Conservation (phyloP, 192 early-diverging fungal species). For the Rhizophagus prolifer region DNA sequence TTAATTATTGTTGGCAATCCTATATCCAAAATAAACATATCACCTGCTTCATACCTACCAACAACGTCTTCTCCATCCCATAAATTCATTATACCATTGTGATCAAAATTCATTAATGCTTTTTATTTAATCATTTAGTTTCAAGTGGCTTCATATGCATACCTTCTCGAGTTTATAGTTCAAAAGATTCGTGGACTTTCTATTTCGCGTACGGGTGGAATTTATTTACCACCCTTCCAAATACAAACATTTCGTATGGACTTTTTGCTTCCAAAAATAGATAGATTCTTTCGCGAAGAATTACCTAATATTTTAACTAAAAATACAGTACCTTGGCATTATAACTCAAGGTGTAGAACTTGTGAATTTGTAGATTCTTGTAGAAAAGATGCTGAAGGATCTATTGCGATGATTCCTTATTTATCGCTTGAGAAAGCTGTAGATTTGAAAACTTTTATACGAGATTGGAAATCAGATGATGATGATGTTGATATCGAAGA, state of each 20-base stretch:
- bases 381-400: slow-evolving; percentile 25
- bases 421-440: slow-evolving; percentile 26
- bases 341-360: slow-evolving; percentile 29
- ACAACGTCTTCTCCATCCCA: too few relatives aligned
- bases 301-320: slow-evolving; percentile 20
- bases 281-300: slow-evolving; percentile 28
- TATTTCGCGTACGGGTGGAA: slow-evolving; percentile 26
- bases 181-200: slow-evolving; percentile 21
- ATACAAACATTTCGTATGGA: slow-evolving; percentile 35
- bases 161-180: slow-evolving; percentile 21
- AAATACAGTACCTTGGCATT: slow-evolving; percentile 26
- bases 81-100: too few relatives aligned
- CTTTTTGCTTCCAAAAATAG: slow-evolving; percentile 32
- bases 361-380: slow-evolving; percentile 34
- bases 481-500: slow-evolving; percentile 16
- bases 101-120: background rate
- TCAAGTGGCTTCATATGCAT: slow-evolving; percentile 35
- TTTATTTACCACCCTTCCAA: slow-evolving; percentile 27
- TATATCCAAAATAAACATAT: too few relatives aligned
- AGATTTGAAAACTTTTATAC: slow-evolving; percentile 20
- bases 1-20: background rate
- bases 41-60: too few relatives aligned
- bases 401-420: slow-evolving; percentile 32
- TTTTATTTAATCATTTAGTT: slow-evolving; percentile 19
- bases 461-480: background rate